Base-by-base conservation (phyloP, 495 filamentous ascomycete species). In the Talaromyces nanjingensis region DNA sequence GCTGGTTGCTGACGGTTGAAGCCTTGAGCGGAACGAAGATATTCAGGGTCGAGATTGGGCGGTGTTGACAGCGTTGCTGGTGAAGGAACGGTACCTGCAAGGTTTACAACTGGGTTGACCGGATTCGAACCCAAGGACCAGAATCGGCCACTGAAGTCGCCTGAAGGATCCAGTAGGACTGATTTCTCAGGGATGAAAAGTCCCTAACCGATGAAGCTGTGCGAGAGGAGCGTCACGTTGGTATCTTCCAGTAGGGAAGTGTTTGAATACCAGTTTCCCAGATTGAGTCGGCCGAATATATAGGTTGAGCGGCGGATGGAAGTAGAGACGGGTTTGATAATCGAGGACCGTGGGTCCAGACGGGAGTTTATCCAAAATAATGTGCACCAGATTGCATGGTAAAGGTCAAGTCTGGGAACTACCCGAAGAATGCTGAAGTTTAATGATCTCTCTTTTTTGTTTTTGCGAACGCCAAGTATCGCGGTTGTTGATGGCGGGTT, bases 81-180 rank as follows among this genome's bases (percentile, higher is more conserved):
- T 14, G 66, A 45, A 62, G 61, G 63, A 65, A 53, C 47, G 27
- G 39, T 53, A 16, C 25, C 60, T 62, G 20, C 45, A 25, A 62
- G 45, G 29, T 66, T 64, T 20, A 64, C 68, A 18, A 67, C 63
- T 29, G 72, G 66, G 34, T 67, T 57, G 53, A 72, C 69, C 31
- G 72, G 64, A 25, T 71, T 65, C 63, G 65, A 65, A 63, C 60
- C 71, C 62, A 76, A 62, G 9, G 74, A 63, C 76, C 78, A 80
- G 68, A 74, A 76, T 73, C 76, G 76, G 75, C 69, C 74, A 65
- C 72, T 74, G 71, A 73, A 62, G 62, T 73, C 66, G 70, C 67
- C 75, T 70, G 77, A 73, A 75, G 78, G 73, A 80, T 80, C 78
- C 78, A 80, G 78, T 74, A 73, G 73, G 75, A 52, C 58, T 59